Conservation (phyloP, 192 early-diverging fungal genomes). For the Coemansia sp. region DNA sequence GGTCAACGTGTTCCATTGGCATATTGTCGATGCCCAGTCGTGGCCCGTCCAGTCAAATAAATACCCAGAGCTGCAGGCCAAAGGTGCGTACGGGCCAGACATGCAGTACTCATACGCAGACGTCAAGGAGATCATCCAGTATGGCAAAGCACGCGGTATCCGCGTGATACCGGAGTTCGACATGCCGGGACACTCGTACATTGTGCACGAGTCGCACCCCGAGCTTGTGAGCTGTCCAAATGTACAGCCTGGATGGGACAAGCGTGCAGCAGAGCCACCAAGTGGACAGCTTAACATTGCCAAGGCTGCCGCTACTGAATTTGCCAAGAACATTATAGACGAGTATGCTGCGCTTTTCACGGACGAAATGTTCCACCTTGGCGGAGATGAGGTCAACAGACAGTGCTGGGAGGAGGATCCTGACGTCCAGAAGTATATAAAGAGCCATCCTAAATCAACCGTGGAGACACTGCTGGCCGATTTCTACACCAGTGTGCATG, state of each 20-base stretch:
- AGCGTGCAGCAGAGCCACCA: conserved; percentile 72
- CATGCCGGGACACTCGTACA: conserved; percentile 77
- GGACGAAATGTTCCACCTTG: conserved; percentile 74
- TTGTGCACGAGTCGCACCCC: conserved; percentile 57
- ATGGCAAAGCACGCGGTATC: conserved; percentile 73
- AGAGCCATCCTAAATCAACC: conserved; percentile 27
- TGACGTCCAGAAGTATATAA: conserved; percentile 47
- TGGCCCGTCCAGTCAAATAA: conserved; percentile 70
- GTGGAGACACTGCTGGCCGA: conserved; percentile 44
- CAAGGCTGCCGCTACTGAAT: conserved; percentile 61
- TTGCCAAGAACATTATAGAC: conserved; percentile 64
- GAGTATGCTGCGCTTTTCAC: conserved; percentile 69
- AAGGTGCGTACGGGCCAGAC: conserved; percentile 64
- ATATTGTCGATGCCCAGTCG: conserved; percentile 69
- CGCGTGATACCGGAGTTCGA: conserved; percentile 93
- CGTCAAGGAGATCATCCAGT: conserved; percentile 68
- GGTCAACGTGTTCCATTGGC: conserved; percentile 81
- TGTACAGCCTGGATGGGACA: conserved; percentile 62
- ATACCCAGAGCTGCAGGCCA: conserved; percentile 61
- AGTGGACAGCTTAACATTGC: conserved; percentile 81
- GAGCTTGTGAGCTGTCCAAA: conserved; percentile 62
- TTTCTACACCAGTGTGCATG: conserved; percentile 60
- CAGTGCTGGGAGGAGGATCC: conserved; percentile 68
- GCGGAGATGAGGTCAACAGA: conserved; percentile 74
- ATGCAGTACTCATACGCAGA: conserved; percentile 75